These are phyloP conservation scores for Avena insularis DNA, from an alignment of 176 grass and related monocot genomes.

Conservation along the genomic window DNA sequence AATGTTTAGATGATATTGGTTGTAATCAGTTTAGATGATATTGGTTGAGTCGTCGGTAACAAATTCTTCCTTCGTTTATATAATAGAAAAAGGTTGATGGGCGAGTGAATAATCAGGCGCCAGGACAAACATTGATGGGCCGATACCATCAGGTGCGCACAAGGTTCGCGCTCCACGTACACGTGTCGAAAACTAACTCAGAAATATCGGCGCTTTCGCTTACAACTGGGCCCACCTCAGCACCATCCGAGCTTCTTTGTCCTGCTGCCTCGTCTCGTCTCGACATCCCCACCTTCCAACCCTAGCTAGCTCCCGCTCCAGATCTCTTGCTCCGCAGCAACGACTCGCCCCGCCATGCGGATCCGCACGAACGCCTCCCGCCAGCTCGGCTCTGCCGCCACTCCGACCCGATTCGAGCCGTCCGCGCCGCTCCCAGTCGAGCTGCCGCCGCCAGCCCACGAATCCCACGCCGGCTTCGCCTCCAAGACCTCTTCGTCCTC, in stretches of 20 bases:
- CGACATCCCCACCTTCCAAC: no score
- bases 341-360: conserved; percentile 38
- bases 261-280: no score
- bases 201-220: no score
- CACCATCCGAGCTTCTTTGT: no score
- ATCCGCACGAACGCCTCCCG: conserved; percentile 51
- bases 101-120: no score
- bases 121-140: no score
- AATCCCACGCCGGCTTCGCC: not conserved
- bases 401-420: not conserved
- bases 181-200: no score
- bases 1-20: not conserved
- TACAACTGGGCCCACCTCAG: no score
- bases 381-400: conserved; percentile 26
- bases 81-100: not conserved
- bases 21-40: not conserved
- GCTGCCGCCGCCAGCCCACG: not conserved
- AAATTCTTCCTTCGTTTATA: not conserved
- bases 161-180: no score
- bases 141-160: no score
- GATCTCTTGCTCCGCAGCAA: not conserved
- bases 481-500: not conserved
- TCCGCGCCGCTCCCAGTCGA: not conserved
- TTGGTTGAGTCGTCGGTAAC: not conserved
- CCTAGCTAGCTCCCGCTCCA: not conserved